Base-by-base conservation (phyloP, 176 grass and related monocot species). In the Oryza australiensis region DNA sequence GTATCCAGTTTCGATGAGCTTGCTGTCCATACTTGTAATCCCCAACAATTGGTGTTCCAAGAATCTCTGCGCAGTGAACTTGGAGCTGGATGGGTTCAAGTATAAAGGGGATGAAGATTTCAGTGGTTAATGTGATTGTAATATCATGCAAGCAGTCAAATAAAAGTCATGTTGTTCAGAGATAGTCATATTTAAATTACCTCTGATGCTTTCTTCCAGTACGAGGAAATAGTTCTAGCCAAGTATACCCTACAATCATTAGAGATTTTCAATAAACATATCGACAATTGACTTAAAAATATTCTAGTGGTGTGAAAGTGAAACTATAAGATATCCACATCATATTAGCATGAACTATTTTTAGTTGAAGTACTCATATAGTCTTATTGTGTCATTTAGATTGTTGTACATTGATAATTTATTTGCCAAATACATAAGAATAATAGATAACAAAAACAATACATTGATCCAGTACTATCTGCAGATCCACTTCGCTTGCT, bases 191-290 rank as follows among this genome's bases (percentile, higher is more conserved):
- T 28, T 42, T 5, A 24, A 82, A 67, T 69, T 88, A 90, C 95
- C n/a, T n/a, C 92, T 98, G 95, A 86, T 98, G 95, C 90, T 94
- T 98, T 91, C 95, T 92, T 84, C 95, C 95, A 28, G 95, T 98
- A 9, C 81, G 86, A 32, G 92, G 95, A 74, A 86, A 92, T 64
- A 98, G 65, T 66, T 94, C 95, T 80, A 98, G 75, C 95, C 92
- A 98, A n/a, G 92, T 88, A 60, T 79, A 89, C 41, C 90, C 95
- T 98, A 43, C 57, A 91, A 51, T 76, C 59, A 53, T 59, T 64
- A 69, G 72, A 51, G 76, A 76, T 51, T 24, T 75, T 32, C 57
- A 81, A 66, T 75, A n/a, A 66, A 15, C 64, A 75, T 9, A 75
- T 9, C 69, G 12, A 89, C 9, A 40, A 64, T 51, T 26, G 22